Evolutionary conservation across 345 rosid species (phyloP).

Genomic region (Anastatica hierochuntica): DNA sequence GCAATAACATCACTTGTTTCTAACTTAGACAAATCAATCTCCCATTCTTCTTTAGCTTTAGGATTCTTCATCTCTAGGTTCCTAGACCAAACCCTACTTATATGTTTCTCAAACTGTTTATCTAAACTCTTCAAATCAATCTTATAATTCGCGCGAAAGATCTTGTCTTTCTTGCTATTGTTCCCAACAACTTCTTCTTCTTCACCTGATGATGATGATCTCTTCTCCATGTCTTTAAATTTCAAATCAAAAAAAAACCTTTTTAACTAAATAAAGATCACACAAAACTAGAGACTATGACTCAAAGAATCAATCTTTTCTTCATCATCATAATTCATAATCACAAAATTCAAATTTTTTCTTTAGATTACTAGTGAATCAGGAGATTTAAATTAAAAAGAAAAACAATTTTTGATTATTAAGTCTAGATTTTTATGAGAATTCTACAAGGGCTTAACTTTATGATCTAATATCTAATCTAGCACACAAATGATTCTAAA

Average conservation of each 20-base stretch:
- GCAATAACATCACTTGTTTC: slow-evolving; percentile 51
- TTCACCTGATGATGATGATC: too few species aligned
- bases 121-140: slow-evolving; percentile 86
- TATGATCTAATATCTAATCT: background rate
- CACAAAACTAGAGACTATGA: slow-evolving; percentile 16
- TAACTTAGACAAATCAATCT: slow-evolving; percentile 77
- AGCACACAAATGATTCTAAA: slow-evolving; percentile 9
- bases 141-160: slow-evolving; percentile 69
- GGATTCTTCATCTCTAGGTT: slow-evolving; percentile 39
- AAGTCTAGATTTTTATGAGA: background rate
- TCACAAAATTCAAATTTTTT: background rate
- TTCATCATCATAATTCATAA: slow-evolving; percentile 7
- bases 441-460: background rate
- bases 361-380: background rate
- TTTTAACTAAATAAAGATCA: slow-evolving; percentile 9
- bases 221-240: slow-evolving; percentile 17
- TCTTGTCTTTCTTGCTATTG: slow-evolving; percentile 45
- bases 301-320: slow-evolving; percentile 1
- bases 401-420: background rate
- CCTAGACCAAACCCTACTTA: slow-evolving; percentile 77
- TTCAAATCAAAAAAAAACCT: background rate
- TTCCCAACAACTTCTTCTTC: slow-evolving; percentile 14
- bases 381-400: background rate
- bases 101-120: slow-evolving; percentile 80
- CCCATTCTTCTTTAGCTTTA: slow-evolving; percentile 75